These are phyloP conservation scores for Lactarius quietus DNA, from an alignment of 768 basidiomycete genomes.

Conservation along the genomic window DNA sequence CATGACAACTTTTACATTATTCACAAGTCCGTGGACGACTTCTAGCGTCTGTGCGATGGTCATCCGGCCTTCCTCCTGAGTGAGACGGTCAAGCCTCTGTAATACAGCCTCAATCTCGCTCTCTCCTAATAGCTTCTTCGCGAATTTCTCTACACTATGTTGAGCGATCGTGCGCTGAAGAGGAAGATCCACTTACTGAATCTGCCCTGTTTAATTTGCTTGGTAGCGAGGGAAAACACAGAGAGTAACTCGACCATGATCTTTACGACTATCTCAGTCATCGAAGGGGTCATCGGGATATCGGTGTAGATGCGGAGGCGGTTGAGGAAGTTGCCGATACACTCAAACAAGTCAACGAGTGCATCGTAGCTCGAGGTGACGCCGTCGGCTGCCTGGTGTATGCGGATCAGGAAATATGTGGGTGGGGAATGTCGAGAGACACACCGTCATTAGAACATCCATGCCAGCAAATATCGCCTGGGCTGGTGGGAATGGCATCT, in stretches of 20 bases:
- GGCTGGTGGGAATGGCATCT: background rate
- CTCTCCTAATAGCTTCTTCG: slow-evolving; percentile 4
- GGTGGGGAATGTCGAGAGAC: background rate
- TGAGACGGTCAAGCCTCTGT: background rate
- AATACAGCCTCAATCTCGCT: background rate
- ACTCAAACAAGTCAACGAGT: slow-evolving; percentile 3
- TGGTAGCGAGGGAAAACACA: background rate
- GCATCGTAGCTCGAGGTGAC: slow-evolving; percentile 1
- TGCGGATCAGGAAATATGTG: background rate
- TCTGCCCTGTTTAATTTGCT: background rate
- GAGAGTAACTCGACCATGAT: slow-evolving; percentile 10
- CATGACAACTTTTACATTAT: background rate
- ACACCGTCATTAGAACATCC: background rate
- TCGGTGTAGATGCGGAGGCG: slow-evolving; percentile 1
- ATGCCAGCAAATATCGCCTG: background rate
- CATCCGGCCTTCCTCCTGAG: slow-evolving; percentile 1
- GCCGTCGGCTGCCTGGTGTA: background rate
- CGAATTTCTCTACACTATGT: background rate
- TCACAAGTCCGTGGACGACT: background rate
- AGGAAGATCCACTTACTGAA: background rate
- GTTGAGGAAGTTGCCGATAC: slow-evolving; percentile 1
- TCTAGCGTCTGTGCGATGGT: background rate
- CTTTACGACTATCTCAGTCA: background rate
- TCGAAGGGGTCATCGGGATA: background rate
- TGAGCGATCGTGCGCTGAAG: background rate